phyloP scores from a whole-genome alignment of 768 basidiomycete species.

The Saitozyma podzolica region DNA sequence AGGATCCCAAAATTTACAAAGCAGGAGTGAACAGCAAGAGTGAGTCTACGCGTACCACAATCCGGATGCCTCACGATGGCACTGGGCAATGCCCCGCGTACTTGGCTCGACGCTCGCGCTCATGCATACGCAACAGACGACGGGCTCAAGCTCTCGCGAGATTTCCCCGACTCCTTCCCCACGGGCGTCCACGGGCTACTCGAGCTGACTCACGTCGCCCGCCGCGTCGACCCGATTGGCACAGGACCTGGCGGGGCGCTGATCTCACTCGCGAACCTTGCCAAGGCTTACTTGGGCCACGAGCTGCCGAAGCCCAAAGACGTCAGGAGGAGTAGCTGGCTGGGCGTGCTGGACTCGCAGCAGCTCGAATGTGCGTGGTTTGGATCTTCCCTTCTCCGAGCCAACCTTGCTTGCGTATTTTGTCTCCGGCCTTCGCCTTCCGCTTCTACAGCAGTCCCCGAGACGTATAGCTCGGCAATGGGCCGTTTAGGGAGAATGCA shows the following conservation, averaged over 20 bases:
- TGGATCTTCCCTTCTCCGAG: too few relatives aligned
- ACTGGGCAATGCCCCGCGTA: neutral
- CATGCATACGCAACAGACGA: conserved; percentile 25
- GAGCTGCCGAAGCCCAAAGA: conserved; percentile 35
- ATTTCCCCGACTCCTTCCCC: conserved; percentile 36
- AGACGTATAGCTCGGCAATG: too few relatives aligned
- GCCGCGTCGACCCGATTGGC: conserved; percentile 39
- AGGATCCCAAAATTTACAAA: conserved; percentile 30
- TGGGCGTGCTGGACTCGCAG: conserved; percentile 16
- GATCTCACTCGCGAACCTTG: conserved; percentile 41
- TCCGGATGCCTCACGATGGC: neutral
- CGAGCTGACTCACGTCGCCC: conserved; percentile 45
- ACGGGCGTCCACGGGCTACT: conserved; percentile 19
- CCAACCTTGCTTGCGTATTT: too few relatives aligned
- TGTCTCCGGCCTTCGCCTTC: too few relatives aligned
- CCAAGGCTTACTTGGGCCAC: conserved; percentile 29
- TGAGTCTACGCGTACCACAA: conserved; percentile 5
- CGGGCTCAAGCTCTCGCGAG: conserved; percentile 40
- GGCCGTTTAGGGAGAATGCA: too few relatives aligned
- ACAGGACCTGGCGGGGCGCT: conserved; percentile 35
- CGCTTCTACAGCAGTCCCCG: too few relatives aligned
- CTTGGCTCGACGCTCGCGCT: neutral
- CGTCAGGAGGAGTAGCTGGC: conserved; percentile 45
- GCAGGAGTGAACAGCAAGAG: conserved; percentile 37
- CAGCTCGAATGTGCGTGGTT: conserved; percentile 44